These are phyloP conservation scores for Fusarium sp. DNA, from an alignment of 2,329 filamentous ascomycete genomes.

Conservation along the genomic window DNA sequence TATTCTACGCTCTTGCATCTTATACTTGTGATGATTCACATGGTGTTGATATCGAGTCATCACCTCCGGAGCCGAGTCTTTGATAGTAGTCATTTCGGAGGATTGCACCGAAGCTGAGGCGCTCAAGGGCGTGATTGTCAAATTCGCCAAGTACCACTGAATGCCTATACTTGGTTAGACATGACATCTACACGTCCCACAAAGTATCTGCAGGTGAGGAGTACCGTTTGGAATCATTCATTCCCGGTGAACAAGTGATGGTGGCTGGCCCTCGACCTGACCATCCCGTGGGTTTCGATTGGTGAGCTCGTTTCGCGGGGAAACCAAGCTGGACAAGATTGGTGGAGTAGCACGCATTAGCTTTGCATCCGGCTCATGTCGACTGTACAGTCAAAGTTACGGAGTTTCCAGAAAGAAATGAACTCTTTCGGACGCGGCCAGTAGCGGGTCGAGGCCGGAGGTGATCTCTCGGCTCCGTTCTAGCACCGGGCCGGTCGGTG, in stretches of 20 bases:
- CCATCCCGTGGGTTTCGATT: constrained; percentile 33
- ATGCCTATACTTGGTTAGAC: not conserved
- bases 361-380: constrained; percentile 1
- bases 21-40: constrained; percentile 11
- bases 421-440: not conserved
- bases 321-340: not conserved
- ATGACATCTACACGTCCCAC: not conserved
- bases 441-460: not conserved
- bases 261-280: constrained; percentile 34
- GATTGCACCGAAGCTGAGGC: constrained; percentile 7
- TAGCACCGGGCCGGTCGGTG: constrained; percentile 22
- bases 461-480: constrained; percentile 11
- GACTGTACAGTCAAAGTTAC: not conserved
- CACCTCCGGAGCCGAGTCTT: constrained; percentile 14
- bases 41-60: not conserved
- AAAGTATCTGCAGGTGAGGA: constrained; percentile 2
- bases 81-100: constrained; percentile 5
- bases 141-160: not conserved
- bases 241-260: constrained; percentile 10
- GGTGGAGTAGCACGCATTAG: constrained; percentile 2
- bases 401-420: not conserved
- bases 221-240: not conserved
- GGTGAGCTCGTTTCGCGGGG: constrained; percentile 31
- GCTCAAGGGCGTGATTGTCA: constrained; percentile 4
- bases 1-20: not conserved